phyloP scores from a whole-genome alignment of 495 filamentous ascomycete genomes.

The Annulohypoxylon stygium region DNA sequence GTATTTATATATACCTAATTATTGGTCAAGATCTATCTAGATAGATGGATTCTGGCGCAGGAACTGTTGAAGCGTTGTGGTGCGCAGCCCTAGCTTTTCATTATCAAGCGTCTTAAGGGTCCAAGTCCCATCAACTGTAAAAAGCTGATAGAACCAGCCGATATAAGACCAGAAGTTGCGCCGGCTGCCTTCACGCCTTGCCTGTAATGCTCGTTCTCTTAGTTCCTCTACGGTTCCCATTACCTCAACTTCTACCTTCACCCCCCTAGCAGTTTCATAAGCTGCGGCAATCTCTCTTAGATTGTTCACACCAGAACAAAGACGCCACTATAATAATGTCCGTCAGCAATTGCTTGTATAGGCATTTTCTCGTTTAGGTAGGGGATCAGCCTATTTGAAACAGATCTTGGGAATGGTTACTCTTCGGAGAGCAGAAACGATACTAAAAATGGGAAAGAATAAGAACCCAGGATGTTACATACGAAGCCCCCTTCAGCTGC shows the following conservation, averaged over 20 bases:
- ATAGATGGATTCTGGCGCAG: constrained; percentile 39
- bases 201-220: constrained; percentile 23
- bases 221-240: constrained; percentile 32
- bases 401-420: no score
- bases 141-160: constrained; percentile 42
- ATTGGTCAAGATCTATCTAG: background rate
- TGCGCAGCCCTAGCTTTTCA: constrained; percentile 32
- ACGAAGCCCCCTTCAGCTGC: constrained; percentile 40
- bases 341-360: no score
- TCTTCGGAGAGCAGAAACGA: no score
- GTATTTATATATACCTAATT: no score
- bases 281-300: constrained; percentile 24
- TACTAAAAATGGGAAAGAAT: no score
- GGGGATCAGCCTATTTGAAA: no score
- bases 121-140: constrained; percentile 38
- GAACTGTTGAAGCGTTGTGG: constrained; percentile 34
- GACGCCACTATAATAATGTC: constrained; percentile 8
- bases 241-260: constrained; percentile 25
- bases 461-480: no score
- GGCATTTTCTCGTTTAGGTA: no score
- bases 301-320: constrained; percentile 37
- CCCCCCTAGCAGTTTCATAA: constrained; percentile 19
- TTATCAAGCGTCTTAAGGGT: constrained; percentile 35
- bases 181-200: constrained; percentile 17
- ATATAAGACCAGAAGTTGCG: constrained; percentile 42